A percentile compares a stretch with the other conserved stretches of the same genome.
These are phyloP conservation scores for Syzygium grande DNA, from an alignment of 345 rosid species.

Conservation along the genomic window DNA sequence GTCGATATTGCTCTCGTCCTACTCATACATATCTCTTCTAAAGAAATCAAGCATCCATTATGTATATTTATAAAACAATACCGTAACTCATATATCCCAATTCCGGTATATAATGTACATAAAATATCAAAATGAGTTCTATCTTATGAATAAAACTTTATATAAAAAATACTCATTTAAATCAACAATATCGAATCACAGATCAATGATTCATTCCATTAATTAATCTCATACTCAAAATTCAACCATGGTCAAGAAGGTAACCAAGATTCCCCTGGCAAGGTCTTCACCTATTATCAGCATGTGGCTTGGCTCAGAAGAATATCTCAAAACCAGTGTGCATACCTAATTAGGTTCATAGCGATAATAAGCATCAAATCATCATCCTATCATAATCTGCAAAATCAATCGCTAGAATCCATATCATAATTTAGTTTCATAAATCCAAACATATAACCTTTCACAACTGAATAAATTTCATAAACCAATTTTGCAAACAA, in stretches of 20 bases:
- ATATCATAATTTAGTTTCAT: not conserved
- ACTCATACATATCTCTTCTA: no score
- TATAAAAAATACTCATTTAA: rapidly evolving
- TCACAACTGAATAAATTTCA: no score
- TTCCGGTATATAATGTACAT: no score
- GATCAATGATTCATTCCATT: rapidly evolving
- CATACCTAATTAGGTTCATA: not conserved
- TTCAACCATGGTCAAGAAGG: rapidly evolving
- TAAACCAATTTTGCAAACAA: no score
- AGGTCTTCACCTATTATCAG: rapidly evolving
- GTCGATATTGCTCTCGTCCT: not conserved
- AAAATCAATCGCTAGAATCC: not conserved
- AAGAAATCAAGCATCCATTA: not conserved
- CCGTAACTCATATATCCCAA: not conserved
- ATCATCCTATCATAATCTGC: not conserved
- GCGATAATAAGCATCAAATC: not conserved
- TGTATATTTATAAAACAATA: rapidly evolving
- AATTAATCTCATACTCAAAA: no score
- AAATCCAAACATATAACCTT: not conserved
- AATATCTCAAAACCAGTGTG: not conserved
- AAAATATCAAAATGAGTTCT: not conserved
- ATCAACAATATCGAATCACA: not conserved
- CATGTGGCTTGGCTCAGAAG: rapidly evolving
- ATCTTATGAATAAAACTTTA: no score
- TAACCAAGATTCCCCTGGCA: no score